Evolutionary conservation across 129 eudicot species (phyloP), one percentile per base, ranked within the genome.

Genomic region (Chrysanthemum seticuspe): DNA sequence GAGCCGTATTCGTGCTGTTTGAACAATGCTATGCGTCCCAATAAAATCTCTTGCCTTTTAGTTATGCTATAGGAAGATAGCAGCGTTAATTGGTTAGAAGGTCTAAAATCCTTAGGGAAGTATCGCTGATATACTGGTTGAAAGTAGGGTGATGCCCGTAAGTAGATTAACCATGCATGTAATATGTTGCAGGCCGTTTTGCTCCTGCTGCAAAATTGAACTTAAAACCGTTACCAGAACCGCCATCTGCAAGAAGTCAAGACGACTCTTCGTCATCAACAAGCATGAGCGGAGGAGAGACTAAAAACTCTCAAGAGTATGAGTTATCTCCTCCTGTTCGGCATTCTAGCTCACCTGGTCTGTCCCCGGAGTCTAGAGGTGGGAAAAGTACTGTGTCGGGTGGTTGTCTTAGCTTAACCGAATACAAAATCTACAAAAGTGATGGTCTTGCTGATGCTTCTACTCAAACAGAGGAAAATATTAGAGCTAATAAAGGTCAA

Each of bases 361-460:
- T 84, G 21, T 92, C 97, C 49, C 97, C 90, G 5, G 95, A 89
- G 31, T 87, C 84, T 50, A 80, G 84, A 78, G 75, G 48, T 10
- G 88, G 80, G 23, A 92, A 87, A 78, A 75, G 76, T 64, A 81
- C 96, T 27, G 56, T 86, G 2, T 84, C 79, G 49, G 77, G 67
- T 51, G 92, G 85, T 83, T 85, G 95, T 75, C 76, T 89, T 59
- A 87, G 95, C 81, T 70, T 93, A 71, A 77, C 89, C 2, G 95
- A 89, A 79, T 93, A 86, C 83, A 94, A 84, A 74, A 80, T 88
- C 73, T 80, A 91, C 87, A 86, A 83, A 63, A 78, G 68, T 62
- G 93, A 90, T 50, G 89, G 91, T 70, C 83, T 91, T 18, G 88
- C 97, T 25, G 92, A 94, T 79, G 98, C 98, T 6, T 82, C 98